Percentiles rank a stretch among this genome's conserved stretches.
phyloP scores from a whole-genome alignment of 129 eudicot genomes.

The Mikania micrantha region DNA sequence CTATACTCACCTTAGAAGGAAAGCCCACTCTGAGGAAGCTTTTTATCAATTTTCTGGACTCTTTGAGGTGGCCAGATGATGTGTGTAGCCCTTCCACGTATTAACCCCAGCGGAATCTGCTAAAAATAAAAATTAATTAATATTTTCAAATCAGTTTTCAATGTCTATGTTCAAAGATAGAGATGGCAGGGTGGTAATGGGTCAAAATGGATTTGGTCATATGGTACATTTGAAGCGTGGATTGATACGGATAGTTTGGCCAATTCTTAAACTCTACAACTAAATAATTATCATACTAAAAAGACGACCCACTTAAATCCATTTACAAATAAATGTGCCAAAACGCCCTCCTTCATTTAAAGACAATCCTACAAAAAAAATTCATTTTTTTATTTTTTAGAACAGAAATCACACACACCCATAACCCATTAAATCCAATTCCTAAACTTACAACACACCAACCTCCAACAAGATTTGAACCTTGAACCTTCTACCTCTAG shows the following conservation, averaged over 20 bases:
- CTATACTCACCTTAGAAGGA: constrained; percentile 21
- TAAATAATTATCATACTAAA: too few species aligned
- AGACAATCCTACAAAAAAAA: not conserved
- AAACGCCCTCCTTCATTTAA: not conserved
- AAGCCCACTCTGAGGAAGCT: constrained; percentile 36
- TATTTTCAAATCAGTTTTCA: not conserved
- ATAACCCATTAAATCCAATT: too few species aligned
- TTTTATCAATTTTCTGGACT: constrained; percentile 52
- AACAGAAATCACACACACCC: too few species aligned
- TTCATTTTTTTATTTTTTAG: too few species aligned
- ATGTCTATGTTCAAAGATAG: not conserved
- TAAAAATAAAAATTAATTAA: not conserved
- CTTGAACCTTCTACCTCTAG: too few species aligned
- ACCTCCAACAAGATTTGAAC: too few species aligned
- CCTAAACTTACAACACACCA: too few species aligned
- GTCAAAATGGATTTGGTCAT: not conserved
- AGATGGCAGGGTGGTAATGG: not conserved
- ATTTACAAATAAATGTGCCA: not conserved
- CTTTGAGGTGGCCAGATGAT: constrained; percentile 90
- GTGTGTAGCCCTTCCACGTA: constrained; percentile 79
- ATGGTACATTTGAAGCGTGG: not conserved
- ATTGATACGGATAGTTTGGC: not conserved
- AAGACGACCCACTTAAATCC: not conserved
- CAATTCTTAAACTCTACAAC: not conserved
- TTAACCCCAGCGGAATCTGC: constrained; percentile 88